phyloP scores from a whole-genome alignment of 2,329 filamentous ascomycete genomes.

The Aspergillus caelatus region DNA sequence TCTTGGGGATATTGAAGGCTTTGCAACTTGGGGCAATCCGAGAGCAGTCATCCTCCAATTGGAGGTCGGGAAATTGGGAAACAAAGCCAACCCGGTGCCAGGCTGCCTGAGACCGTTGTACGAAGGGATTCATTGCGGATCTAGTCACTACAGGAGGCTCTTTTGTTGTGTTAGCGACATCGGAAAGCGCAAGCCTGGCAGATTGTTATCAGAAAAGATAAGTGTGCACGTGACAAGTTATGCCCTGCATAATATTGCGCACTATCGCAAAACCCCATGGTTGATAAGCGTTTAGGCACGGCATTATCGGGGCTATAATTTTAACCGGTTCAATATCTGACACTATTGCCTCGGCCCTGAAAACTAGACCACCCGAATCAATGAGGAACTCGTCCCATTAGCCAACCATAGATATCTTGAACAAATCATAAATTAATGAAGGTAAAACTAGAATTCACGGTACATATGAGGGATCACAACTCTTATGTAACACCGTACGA shows the following conservation, averaged over 20 bases:
- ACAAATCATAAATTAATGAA: background rate
- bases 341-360: background rate
- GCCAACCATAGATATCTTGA: background rate
- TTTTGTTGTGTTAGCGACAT: background rate
- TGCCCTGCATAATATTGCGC: background rate
- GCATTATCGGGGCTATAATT: background rate
- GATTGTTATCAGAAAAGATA: background rate
- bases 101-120: conserved; percentile 25
- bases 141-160: background rate
- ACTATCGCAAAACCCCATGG: background rate
- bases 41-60: conserved; percentile 39
- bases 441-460: background rate
- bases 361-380: too few species aligned
- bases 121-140: conserved; percentile 27
- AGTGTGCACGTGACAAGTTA: background rate
- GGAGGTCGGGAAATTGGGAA: conserved; percentile 60
- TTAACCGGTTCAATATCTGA: background rate
- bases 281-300: background rate
- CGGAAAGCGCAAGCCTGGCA: background rate
- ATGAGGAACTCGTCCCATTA: background rate
- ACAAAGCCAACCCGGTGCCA: conserved; percentile 61
- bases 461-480: background rate
- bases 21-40: conserved; percentile 60
- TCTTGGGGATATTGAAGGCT: conserved; percentile 56
- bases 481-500: background rate